Percentiles rank a stretch among this genome's conserved stretches.
Conservation (phyloP, 768 basidiomycete genomes). For the Russula foetens region DNA sequence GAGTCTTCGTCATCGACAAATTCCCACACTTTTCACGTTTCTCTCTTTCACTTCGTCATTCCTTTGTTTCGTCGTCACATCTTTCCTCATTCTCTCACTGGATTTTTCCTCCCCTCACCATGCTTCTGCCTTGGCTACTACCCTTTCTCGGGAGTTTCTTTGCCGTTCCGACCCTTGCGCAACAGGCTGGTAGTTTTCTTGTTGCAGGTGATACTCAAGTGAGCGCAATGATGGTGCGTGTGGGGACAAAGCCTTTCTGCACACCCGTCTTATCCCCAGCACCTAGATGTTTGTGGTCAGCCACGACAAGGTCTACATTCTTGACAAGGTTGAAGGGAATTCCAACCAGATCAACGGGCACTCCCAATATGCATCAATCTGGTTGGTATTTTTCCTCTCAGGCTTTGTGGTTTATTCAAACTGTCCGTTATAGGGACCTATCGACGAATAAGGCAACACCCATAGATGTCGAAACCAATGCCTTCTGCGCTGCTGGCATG, state of each 20-base stretch:
- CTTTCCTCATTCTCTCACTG: neutral
- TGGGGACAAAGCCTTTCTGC: neutral
- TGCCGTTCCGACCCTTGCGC: slow-evolving; percentile 23
- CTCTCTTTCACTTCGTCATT: neutral
- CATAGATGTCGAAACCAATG: slow-evolving; percentile 69
- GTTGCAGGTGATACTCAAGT: slow-evolving; percentile 35
- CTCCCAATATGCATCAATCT: slow-evolving; percentile 67
- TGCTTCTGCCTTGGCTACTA: slow-evolving; percentile 30
- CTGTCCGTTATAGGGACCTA: slow-evolving; percentile 43
- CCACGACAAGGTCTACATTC: slow-evolving; percentile 72
- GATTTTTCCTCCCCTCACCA: neutral
- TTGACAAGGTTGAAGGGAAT: slow-evolving; percentile 89
- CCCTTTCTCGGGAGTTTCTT: slow-evolving; percentile 39
- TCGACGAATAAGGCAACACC: slow-evolving; percentile 45
- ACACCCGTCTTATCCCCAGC: neutral
- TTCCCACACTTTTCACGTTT: neutral
- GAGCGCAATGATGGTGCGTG: slow-evolving; percentile 47
- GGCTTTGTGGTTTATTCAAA: neutral
- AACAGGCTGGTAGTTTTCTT: slow-evolving; percentile 25
- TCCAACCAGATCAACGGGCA: slow-evolving; percentile 55
- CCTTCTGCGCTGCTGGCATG: slow-evolving; percentile 78
- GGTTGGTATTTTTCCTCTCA: slow-evolving; percentile 30
- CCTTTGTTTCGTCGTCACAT: neutral
- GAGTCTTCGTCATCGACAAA: neutral
- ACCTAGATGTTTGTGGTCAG: slow-evolving; percentile 74